phyloP scores from a whole-genome alignment of 208 protist genomes.

The Trypanosomatidae sp. region DNA sequence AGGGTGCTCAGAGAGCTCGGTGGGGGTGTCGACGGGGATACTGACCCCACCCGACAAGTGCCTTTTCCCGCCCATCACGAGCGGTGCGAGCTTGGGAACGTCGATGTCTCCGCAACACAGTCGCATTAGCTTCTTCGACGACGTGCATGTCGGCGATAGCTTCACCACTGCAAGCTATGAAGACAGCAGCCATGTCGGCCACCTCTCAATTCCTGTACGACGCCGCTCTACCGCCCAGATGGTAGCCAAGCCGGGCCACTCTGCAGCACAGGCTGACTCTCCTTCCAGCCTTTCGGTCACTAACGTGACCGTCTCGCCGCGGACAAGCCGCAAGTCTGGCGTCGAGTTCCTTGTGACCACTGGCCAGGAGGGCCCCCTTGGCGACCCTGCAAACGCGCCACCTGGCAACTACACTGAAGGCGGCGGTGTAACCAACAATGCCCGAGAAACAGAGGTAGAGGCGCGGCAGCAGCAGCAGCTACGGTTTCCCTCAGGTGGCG shows the following conservation, averaged over 20 bases:
- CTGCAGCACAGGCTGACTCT: not conserved
- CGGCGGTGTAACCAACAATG: not conserved
- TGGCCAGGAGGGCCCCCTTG: not conserved
- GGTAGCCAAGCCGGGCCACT: not conserved
- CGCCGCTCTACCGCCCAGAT: conserved; percentile 9
- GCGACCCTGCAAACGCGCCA: not conserved
- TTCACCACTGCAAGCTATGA: not conserved
- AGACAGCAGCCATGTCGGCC: not conserved
- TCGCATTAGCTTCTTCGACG: not conserved
- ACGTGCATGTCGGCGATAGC: not conserved
- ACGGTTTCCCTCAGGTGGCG: not conserved
- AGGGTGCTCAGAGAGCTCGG: not conserved
- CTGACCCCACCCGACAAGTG: not conserved
- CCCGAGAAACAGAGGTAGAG: not conserved
- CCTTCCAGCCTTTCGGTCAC: not conserved
- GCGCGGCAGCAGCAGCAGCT: not conserved
- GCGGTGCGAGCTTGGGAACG: not conserved
- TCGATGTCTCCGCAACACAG: not conserved
- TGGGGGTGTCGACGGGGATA: not conserved
- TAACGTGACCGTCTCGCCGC: not conserved
- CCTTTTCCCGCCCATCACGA: not conserved
- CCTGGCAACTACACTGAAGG: not conserved
- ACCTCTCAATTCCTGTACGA: not conserved
- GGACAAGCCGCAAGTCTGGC: not conserved
- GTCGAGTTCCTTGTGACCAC: not conserved